Percentiles rank a stretch among this genome's conserved stretches.
Conservation (phyloP, 2,329 filamentous ascomycete species). For the Penicillium sp. region DNA sequence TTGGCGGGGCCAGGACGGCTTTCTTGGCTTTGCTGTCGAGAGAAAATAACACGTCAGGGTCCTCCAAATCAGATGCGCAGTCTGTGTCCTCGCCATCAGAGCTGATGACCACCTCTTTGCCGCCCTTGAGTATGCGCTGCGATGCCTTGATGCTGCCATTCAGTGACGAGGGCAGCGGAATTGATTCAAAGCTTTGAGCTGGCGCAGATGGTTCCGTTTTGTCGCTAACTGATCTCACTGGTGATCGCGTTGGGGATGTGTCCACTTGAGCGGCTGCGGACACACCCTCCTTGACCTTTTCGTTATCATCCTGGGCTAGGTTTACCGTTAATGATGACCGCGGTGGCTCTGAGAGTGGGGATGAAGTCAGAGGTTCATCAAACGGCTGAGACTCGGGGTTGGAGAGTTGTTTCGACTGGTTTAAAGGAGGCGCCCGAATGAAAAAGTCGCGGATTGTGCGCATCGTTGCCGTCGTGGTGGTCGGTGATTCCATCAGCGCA, state of each 20-base stretch:
- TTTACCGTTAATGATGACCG: conserved; percentile 33
- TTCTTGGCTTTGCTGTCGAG: conserved; percentile 33
- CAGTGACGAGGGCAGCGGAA: conserved; percentile 17
- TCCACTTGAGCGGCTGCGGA: background rate
- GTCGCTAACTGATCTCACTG: background rate
- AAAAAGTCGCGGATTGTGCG: conserved; percentile 52
- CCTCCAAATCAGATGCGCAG: conserved; percentile 57
- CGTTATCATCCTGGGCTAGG: conserved; percentile 15
- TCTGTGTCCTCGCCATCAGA: conserved; percentile 72
- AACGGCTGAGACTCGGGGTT: background rate
- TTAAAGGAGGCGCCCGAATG: conserved; percentile 35
- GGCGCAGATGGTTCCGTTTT: conserved; percentile 5
- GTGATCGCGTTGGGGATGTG: background rate
- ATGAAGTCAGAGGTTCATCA: conserved; percentile 6
- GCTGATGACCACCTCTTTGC: conserved; percentile 58
- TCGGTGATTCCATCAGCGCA: background rate
- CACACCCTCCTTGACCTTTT: background rate
- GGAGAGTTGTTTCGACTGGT: background rate
- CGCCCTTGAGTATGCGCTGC: conserved; percentile 59
- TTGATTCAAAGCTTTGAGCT: conserved; percentile 21
- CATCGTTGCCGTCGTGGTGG: conserved; percentile 21
- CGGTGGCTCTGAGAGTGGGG: conserved; percentile 22
- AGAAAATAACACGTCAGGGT: conserved; percentile 42
- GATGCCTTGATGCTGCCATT: conserved; percentile 34
- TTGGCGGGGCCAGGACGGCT: background rate